These are phyloP conservation scores for Moniliella sp. DNA, from an alignment of 1,284 basidiomycete genomes.

Conservation along the genomic window DNA sequence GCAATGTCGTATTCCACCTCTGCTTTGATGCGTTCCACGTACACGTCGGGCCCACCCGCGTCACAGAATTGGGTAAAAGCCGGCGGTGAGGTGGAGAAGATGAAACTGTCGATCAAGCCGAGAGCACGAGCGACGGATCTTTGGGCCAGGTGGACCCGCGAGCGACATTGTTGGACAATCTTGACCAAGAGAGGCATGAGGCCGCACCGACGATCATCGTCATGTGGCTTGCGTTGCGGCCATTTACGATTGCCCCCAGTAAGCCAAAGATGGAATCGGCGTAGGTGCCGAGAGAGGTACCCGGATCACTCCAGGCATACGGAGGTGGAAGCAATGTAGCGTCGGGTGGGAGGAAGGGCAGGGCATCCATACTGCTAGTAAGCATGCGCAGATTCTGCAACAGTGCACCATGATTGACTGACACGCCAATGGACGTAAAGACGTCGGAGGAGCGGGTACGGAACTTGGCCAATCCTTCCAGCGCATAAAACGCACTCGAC, in stretches of 20 bases:
- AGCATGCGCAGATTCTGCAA: slow-evolving; percentile 16
- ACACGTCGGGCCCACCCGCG: slow-evolving; percentile 58
- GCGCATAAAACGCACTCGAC: slow-evolving; percentile 59
- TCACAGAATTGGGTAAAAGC: slow-evolving; percentile 71
- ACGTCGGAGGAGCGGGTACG: slow-evolving; percentile 64
- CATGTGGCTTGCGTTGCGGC: slow-evolving; percentile 66
- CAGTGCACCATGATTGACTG: slow-evolving; percentile 73
- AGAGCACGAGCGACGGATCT: slow-evolving; percentile 41
- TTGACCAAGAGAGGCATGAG: slow-evolving; percentile 53
- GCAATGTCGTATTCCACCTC: slow-evolving; percentile 19
- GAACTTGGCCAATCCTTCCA: slow-evolving; percentile 74
- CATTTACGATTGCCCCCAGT: slow-evolving; percentile 64
- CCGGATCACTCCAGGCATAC: no score
- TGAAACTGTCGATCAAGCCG: slow-evolving; percentile 72
- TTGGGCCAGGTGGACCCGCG: slow-evolving; percentile 21
- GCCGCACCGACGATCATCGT: slow-evolving; percentile 76
- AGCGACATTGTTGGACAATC: slow-evolving; percentile 8
- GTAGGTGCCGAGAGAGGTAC: slow-evolving; percentile 14
- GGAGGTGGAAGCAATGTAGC: no score
- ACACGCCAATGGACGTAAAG: slow-evolving; percentile 70
- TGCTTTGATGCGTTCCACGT: slow-evolving; percentile 59
- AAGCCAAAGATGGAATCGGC: slow-evolving; percentile 48
- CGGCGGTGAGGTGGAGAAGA: slow-evolving; percentile 69
- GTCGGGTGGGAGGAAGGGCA: no score
- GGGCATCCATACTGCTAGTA: no score